Evolutionary conservation across 2,329 filamentous ascomycete genomes (phyloP), one percentile per base, ranked within the genome.

Genomic region (Pseudopyricularia javanii): DNA sequence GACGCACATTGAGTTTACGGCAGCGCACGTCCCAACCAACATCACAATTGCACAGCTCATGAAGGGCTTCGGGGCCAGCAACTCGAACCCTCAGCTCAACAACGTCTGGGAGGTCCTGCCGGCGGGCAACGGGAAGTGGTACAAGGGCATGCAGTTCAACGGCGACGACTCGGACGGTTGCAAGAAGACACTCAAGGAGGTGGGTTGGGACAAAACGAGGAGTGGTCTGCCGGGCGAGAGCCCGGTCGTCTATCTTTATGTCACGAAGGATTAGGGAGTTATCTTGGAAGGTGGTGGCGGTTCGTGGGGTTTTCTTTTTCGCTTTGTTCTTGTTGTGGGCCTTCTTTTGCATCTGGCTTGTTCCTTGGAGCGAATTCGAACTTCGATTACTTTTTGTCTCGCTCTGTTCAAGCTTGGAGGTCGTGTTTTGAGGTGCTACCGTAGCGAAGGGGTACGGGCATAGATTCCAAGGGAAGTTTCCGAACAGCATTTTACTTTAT

Each of bases 201-300:
- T 83, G 9, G 82, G 82, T 0, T 86, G 83, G 81, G 75, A 80
- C 35, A 62, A 63, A 17, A 68, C 67, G 2, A 62, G 79, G 8
- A 74, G 69, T 1, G 79, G 78, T 0, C 62, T 70, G 15, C 61
- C 64, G 0, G 70, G 71, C 0, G 69, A 72, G 58, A 76, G 75
- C 63, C 74, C 75, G 0, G 72, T 81, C 3, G 74, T 82, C n/a
- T 82, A 78, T 62, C 56, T 83, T 15, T 84, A 79, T 70, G 68
- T 82, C 53, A 76, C 73, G 17, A 80, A 78, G 62, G 73, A 70
- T 49, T 79, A 57, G 66, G 20, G 4, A 28, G n/a, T 9, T 30
- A 30, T 5, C 35, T 47, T 47, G 11, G 32, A 14, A 14, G 47
- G 11, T 7, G 12, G 5, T 28, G 1, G 15, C 22, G 12, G 47